A percentile compares a stretch with the other conserved stretches of the same genome.
Conservation (phyloP, 805 yeast species). For the Barnettozyma salicaria region DNA sequence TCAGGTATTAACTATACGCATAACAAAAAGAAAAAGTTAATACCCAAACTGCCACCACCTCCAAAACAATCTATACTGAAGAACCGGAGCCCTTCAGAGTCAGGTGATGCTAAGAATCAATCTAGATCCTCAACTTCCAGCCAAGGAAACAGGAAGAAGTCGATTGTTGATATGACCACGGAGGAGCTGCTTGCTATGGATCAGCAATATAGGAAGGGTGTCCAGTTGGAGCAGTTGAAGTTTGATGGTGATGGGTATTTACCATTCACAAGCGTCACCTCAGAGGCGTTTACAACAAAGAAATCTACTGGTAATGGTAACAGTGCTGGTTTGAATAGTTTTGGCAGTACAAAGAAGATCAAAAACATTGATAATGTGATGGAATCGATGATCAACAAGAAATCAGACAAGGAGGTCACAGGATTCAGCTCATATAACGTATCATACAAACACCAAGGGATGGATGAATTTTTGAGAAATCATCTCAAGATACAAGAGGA, state of each 20-base stretch:
- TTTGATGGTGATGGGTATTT: conserved; percentile 24
- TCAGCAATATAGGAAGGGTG: conserved; percentile 20
- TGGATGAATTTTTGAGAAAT: conserved; percentile 13
- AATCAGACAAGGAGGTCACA: conserved; percentile 3
- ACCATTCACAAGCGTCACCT: conserved; percentile 10
- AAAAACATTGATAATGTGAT: conserved; percentile 21
- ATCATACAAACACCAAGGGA: conserved; percentile 17
- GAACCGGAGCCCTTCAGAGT: neutral
- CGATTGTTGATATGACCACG: conserved; percentile 23
- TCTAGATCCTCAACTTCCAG: neutral
- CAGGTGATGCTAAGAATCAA: neutral
- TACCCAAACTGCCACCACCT: conserved; percentile 24
- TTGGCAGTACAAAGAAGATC: conserved; percentile 7
- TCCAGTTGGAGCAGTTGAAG: conserved; percentile 16
- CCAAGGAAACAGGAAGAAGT: conserved; percentile 16
- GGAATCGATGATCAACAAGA: conserved; percentile 11
- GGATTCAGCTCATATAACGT: conserved; percentile 18
- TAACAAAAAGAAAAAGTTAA: conserved; percentile 11
- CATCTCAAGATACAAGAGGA: conserved; percentile 3
- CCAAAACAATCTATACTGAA: conserved; percentile 24
- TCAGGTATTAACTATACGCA: neutral
- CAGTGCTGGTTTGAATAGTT: neutral
- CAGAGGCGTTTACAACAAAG: neutral
- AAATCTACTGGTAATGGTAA: neutral
- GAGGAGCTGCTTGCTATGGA: conserved; percentile 25